Base-by-base conservation (phyloP, 805 yeast genomes). In the Kuraishia capsulata region DNA sequence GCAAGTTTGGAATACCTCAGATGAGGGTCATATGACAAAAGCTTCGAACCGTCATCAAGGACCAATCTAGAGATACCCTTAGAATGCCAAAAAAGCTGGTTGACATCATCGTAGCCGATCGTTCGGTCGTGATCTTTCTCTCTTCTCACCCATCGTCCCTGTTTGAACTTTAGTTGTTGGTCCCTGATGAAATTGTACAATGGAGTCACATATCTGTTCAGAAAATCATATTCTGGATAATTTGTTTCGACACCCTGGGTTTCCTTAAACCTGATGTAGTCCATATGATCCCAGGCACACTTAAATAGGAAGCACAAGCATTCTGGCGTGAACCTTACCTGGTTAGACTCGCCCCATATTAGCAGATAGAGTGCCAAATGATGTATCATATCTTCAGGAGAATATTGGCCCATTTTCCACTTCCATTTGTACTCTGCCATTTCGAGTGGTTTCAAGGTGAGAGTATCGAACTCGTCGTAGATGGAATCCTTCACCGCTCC, bases 361-460 rank as follows among this genome's bases (percentile, higher is more conserved):
- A 72, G 67, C 46, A 74, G 60, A 54, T 72, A 79, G 32, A 80
- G 68, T 34, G 81, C 83, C 44, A 81, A 56, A 59, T 76, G 89
- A 40, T 75, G 66, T 3, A 77, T 70, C 60, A 81, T 73, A 45
- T 83, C 85, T 23, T 56, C 59, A 3, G 75, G 72, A 0, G 74
- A 53, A 40, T 69, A 64, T 24, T 54, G 54, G 45, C 66, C 68
- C 87, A 84, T 83, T 49, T 23, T 3, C 5, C 20, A 18, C 51
- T 75, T 78, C 96, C 95, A 87, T 46, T 79, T 70, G 54, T 78
- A 83, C 53, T 88, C 95, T 18, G 94, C 90, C 30, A 87, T 81
- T 73, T 84, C 54, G 73, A 73, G 37, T 68, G 58, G 41, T 35
- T 47, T 51, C 24, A 26, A n/a, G 11, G 34, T 14, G 9, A 23